phyloP scores from a whole-genome alignment of 2,329 filamentous ascomycete genomes.

The Phoma sp. region DNA sequence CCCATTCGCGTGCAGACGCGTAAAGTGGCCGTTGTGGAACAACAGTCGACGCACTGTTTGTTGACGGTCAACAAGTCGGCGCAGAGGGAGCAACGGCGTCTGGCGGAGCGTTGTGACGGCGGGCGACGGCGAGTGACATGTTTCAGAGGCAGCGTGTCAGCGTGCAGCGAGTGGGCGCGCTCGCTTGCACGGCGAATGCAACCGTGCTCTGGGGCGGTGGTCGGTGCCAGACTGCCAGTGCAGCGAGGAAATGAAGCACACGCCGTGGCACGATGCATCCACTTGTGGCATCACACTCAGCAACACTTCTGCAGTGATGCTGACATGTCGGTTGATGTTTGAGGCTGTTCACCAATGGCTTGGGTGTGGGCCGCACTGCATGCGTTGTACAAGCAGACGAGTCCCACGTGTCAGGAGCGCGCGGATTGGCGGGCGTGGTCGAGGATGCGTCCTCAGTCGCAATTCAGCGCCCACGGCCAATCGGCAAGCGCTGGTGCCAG shows the following conservation, averaged over 20 bases:
- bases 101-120: background rate
- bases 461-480: constrained; percentile 18
- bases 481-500: constrained; percentile 17
- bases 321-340: no score
- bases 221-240: constrained; percentile 15
- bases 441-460: background rate
- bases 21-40: constrained; percentile 12
- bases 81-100: background rate
- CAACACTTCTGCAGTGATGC: background rate
- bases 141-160: no score
- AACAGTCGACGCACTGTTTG: constrained; percentile 8
- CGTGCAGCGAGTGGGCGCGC: background rate
- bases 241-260: constrained; percentile 22
- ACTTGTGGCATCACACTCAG: background rate
- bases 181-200: background rate
- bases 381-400: constrained; percentile 7
- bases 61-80: constrained; percentile 10
- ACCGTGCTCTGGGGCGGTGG: constrained; percentile 9
- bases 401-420: constrained; percentile 11
- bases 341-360: background rate
- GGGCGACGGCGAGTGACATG: constrained; percentile 5
- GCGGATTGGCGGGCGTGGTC: constrained; percentile 6
- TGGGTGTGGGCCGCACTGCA: background rate
- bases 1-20: constrained; percentile 16
- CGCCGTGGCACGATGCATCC: constrained; percentile 15